A percentile compares a stretch with the other conserved stretches of the same genome.
phyloP scores from a whole-genome alignment of 2,329 filamentous ascomycete genomes.

The Cladophialophora yegresii region DNA sequence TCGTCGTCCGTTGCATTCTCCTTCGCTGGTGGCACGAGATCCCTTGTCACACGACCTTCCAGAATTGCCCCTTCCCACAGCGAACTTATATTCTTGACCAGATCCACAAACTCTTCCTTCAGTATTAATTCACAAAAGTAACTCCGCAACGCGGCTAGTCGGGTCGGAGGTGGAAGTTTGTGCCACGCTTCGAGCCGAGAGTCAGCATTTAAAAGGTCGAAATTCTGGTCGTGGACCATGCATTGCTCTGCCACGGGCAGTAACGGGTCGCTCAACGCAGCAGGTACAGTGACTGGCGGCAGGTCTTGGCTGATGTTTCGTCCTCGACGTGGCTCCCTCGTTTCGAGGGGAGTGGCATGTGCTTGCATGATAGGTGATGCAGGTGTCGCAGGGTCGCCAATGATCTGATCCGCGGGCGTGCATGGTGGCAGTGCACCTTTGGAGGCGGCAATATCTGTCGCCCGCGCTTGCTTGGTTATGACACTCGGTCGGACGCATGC shows the following conservation, averaged over 20 bases:
- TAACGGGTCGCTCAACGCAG: not conserved
- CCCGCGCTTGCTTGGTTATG: not conserved
- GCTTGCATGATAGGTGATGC: constrained; percentile 14
- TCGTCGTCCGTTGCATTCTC: not conserved
- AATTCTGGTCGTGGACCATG: not conserved
- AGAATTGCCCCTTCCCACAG: constrained; percentile 40
- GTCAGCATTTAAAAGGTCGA: constrained; percentile 8
- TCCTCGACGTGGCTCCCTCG: not conserved
- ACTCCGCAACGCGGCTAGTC: constrained; percentile 34
- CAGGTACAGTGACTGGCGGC: not conserved
- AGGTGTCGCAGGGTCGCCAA: constrained; percentile 17
- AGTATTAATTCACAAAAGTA: constrained; percentile 49
- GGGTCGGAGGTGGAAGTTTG: constrained; percentile 1
- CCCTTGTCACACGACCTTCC: constrained; percentile 11
- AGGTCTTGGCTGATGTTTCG: not conserved
- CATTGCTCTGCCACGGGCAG: constrained; percentile 13
- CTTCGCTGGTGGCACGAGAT: not conserved
- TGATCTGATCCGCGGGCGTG: constrained; percentile 30
- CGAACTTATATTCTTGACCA: constrained; percentile 47
- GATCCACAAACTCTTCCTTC: constrained; percentile 44
- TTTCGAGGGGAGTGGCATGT: not conserved
- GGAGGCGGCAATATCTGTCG: not conserved
- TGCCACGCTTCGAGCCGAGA: constrained; percentile 11
- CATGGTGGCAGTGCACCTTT: constrained; percentile 16
- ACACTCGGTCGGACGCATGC: not conserved